A percentile compares a stretch with the other conserved stretches of the same genome.
Conservation (phyloP, 2,329 filamentous ascomycete genomes). For the Sarocladium brachiariae region DNA sequence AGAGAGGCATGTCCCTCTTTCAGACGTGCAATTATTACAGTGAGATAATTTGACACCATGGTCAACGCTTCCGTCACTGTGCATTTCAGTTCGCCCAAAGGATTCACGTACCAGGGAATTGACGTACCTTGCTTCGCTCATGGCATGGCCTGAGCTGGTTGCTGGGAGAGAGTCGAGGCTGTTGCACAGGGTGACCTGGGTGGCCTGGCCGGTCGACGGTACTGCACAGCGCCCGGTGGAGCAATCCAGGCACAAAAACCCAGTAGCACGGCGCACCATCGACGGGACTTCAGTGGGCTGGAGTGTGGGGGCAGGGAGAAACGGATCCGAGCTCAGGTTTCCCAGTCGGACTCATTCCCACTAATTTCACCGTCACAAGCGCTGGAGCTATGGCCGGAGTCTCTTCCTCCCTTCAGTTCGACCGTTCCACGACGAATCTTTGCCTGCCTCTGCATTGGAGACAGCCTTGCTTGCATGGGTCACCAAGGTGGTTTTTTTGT, state of each 20-base stretch:
- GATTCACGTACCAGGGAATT: no score
- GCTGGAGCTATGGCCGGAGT: neutral
- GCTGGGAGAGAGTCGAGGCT: neutral
- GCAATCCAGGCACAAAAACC: neutral
- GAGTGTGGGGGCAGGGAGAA: constrained; percentile 3
- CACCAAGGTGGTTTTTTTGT: no score
- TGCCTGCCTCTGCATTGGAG: no score
- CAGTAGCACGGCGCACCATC: neutral
- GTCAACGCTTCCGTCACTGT: no score
- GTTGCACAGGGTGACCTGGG: neutral
- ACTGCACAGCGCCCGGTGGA: neutral
- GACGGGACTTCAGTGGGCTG: neutral
- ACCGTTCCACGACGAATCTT: no score
- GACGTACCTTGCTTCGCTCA: neutral
- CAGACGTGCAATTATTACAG: no score
- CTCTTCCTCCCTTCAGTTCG: neutral
- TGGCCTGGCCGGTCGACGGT: neutral
- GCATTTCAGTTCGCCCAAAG: no score
- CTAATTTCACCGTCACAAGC: constrained; percentile 4
- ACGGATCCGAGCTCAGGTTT: no score
- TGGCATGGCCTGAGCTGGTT: neutral
- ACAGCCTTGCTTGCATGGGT: no score
- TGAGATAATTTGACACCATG: no score
- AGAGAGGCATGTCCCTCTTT: no score
- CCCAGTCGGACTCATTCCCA: neutral